Evolutionary conservation across 2,329 filamentous ascomycete genomes (phyloP).

Genomic region (Phialemoniopsis sp.): DNA sequence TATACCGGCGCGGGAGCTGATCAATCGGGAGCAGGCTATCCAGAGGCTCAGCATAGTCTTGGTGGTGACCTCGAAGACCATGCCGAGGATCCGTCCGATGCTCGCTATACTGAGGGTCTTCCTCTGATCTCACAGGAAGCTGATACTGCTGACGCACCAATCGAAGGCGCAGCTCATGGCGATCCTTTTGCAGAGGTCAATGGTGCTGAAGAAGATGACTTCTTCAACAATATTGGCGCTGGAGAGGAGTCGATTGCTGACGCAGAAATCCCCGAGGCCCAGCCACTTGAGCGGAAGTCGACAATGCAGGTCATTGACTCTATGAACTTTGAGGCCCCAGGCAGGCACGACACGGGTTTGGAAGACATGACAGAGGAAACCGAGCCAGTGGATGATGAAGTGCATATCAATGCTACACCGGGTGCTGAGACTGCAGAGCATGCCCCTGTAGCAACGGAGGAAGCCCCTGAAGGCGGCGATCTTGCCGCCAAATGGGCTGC

Average conservation of each 20-base stretch:
- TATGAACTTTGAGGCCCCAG: conserved; percentile 29
- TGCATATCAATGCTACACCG: conserved; percentile 1
- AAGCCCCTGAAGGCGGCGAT: conserved; percentile 46
- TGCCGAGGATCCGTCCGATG: conserved; percentile 42
- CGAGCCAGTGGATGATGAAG: conserved; percentile 7
- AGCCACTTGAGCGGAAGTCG: conserved; percentile 60
- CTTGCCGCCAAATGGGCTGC: conserved; percentile 80
- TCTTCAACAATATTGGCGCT: conserved; percentile 50
- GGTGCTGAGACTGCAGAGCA: conserved; percentile 6
- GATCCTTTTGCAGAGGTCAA: conserved; percentile 14
- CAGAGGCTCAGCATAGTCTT: conserved; percentile 25
- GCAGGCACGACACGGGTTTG: conserved; percentile 13
- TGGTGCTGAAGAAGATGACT: conserved; percentile 47
- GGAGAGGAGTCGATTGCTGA: not conserved
- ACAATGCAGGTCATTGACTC: conserved; percentile 62
- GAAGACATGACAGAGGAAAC: conserved; percentile 24
- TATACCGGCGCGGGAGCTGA: not conserved
- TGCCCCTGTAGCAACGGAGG: conserved; percentile 9
- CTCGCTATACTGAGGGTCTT: conserved; percentile 66
- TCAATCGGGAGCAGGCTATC: not conserved
- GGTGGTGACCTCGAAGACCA: conserved; percentile 36
- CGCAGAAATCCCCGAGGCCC: conserved; percentile 16
- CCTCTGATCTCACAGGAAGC: conserved; percentile 49
- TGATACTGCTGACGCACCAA: conserved; percentile 14
- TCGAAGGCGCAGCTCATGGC: conserved; percentile 9